A percentile compares a stretch with the other conserved stretches of the same genome.
These are phyloP conservation scores for Eucalyptus tenuipes DNA, from an alignment of 345 rosid genomes.

Conservation along the genomic window DNA sequence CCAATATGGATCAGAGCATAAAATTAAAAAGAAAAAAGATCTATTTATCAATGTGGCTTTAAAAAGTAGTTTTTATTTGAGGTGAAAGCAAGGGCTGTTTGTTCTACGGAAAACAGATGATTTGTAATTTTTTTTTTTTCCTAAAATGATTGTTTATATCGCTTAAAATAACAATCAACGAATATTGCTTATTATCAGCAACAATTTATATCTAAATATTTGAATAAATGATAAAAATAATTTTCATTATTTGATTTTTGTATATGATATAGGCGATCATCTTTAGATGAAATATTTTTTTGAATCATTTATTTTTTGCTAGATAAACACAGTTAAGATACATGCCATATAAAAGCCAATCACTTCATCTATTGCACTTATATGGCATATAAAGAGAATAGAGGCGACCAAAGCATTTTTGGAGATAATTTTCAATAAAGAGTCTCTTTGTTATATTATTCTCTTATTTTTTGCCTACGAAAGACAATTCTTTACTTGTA, in stretches of 20 bases:
- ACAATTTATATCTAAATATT: too few relatives aligned
- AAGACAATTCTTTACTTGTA: background rate
- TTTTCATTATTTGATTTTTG: background rate
- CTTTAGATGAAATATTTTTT: too few relatives aligned
- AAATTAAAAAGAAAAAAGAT: too few relatives aligned
- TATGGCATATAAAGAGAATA: background rate
- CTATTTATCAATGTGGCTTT: background rate
- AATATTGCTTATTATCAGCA: too few relatives aligned
- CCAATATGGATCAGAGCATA: background rate
- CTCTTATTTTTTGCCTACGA: background rate
- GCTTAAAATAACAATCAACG: accelerated
- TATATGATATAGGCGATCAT: background rate
- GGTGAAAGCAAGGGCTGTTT: background rate
- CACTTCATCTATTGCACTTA: background rate
- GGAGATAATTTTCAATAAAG: background rate
- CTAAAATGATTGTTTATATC: too few relatives aligned
- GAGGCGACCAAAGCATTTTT: background rate
- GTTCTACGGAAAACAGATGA: too few relatives aligned
- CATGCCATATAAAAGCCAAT: too few relatives aligned
- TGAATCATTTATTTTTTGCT: too few relatives aligned
- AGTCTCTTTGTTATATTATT: background rate
- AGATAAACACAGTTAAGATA: too few relatives aligned
- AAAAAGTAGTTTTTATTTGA: background rate
- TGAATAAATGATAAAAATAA: too few relatives aligned
- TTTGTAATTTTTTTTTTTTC: accelerated